A percentile compares a stretch with the other conserved stretches of the same genome.
Conservation (phyloP, 768 basidiomycete species). For the Tricholoma hemisulphureum region DNA sequence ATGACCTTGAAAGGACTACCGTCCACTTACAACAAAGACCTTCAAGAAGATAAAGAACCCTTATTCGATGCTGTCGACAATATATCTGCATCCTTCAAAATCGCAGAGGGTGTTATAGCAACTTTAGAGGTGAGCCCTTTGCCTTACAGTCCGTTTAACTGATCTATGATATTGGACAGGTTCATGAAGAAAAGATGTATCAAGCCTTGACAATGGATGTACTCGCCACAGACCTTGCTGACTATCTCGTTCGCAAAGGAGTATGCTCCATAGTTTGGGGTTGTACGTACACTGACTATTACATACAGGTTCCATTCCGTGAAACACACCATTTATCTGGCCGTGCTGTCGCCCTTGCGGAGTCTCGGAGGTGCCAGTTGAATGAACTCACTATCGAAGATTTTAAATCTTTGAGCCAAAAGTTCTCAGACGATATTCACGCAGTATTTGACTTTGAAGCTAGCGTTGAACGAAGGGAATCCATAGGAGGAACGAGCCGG, state of each 20-base stretch:
- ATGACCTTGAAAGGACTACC: slow-evolving; percentile 97
- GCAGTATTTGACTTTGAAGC: slow-evolving; percentile 93
- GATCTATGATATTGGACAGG: slow-evolving; percentile 43
- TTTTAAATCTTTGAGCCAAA: slow-evolving; percentile 69
- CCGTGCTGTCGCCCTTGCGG: slow-evolving; percentile 92
- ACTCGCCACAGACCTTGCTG: slow-evolving; percentile 96
- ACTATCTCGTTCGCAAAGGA: slow-evolving; percentile 98
- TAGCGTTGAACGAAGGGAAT: slow-evolving; percentile 86
- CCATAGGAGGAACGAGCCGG: slow-evolving; percentile 89
- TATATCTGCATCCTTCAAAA: slow-evolving; percentile 81
- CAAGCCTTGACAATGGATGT: slow-evolving; percentile 94
- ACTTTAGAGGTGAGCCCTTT: slow-evolving; percentile 69
- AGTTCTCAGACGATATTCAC: slow-evolving; percentile 81
- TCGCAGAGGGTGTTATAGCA: slow-evolving; percentile 91
- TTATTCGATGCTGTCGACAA: slow-evolving; percentile 93
- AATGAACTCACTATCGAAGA: slow-evolving; percentile 79
- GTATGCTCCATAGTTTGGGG: slow-evolving; percentile 48
- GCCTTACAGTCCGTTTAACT: background rate
- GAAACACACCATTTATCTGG: slow-evolving; percentile 99
- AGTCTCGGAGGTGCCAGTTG: slow-evolving; percentile 75
- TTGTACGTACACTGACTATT: slow-evolving; percentile 1
- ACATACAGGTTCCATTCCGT: slow-evolving; percentile 85
- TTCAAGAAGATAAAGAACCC: slow-evolving; percentile 98
- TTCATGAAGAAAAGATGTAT: slow-evolving; percentile 88
- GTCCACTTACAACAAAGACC: slow-evolving; percentile 98